phyloP scores from a whole-genome alignment of 2,329 filamentous ascomycete genomes.

The Venturia oleaginea region DNA sequence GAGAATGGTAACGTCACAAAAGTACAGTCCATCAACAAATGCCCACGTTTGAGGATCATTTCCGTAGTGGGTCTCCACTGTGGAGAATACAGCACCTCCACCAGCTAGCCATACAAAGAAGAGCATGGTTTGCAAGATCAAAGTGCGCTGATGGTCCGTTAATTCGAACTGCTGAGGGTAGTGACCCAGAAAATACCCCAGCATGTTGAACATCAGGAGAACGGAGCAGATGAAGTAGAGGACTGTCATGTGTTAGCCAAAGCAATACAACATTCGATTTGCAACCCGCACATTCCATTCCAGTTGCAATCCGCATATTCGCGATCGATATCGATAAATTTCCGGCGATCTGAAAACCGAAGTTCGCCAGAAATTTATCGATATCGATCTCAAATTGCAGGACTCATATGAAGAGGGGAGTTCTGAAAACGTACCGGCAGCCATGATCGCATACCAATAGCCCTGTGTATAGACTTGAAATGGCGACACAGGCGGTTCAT shows the following conservation, averaged over 20 bases:
- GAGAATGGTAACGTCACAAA: conserved; percentile 33
- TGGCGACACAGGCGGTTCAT: conserved; percentile 40
- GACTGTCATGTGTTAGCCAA: conserved; percentile 22
- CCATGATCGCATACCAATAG: conserved; percentile 78
- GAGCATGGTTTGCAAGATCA: conserved; percentile 84
- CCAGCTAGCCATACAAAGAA: conserved; percentile 74
- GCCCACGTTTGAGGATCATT: conserved; percentile 44
- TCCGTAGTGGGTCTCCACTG: conserved; percentile 46
- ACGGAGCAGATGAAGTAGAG: conserved; percentile 73
- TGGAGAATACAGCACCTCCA: conserved; percentile 66
- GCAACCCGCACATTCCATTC: neutral
- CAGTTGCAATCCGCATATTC: neutral
- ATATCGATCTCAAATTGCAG: neutral
- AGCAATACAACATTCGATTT: neutral
- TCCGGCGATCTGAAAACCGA: neutral
- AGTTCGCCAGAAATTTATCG: neutral
- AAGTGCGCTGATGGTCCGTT: conserved; percentile 70
- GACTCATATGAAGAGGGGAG: neutral
- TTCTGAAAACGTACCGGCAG: conserved; percentile 48
- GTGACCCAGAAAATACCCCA: conserved; percentile 63
- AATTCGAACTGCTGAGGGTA: conserved; percentile 73
- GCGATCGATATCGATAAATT: neutral
- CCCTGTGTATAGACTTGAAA: conserved; percentile 63
- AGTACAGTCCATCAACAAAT: conserved; percentile 60
- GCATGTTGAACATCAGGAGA: conserved; percentile 69